These are phyloP conservation scores for Mortierella sp. DNA, from an alignment of 371 early-diverging fungal genomes.

Conservation along the genomic window DNA sequence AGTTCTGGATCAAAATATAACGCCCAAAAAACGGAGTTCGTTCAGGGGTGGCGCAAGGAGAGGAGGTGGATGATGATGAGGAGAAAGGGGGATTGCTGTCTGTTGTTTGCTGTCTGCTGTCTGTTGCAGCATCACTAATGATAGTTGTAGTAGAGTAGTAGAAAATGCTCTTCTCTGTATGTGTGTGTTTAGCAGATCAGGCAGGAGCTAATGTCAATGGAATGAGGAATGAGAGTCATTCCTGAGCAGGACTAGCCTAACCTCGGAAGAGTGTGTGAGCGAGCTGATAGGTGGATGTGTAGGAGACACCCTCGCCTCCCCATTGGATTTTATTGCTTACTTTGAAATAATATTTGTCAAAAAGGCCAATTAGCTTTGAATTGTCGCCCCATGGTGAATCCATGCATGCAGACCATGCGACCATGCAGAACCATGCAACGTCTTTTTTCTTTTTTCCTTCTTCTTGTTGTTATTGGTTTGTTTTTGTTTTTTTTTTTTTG, in stretches of 20 bases:
- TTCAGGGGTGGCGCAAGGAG: conserved; percentile 6
- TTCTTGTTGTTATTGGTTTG: neutral
- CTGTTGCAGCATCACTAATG: too few relatives aligned
- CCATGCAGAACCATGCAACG: conserved; percentile 32
- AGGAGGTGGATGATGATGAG: neutral
- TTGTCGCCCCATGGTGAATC: neutral
- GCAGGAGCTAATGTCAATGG: neutral
- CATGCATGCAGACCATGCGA: conserved; percentile 33
- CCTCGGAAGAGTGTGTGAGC: too few relatives aligned
- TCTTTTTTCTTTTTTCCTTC: conserved; percentile 3
- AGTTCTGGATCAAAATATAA: neutral
- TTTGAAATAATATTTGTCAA: neutral
- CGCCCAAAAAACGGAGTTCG: conserved; percentile 18
- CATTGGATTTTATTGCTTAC: neutral
- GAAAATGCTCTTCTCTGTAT: neutral
- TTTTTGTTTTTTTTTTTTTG: conserved; percentile 6
- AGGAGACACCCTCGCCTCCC: neutral
- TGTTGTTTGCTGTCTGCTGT: too few relatives aligned
- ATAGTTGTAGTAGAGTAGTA: too few relatives aligned
- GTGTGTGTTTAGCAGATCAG: neutral
- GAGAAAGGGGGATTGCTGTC: neutral
- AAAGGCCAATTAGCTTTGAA: neutral
- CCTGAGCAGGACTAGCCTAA: too few relatives aligned
- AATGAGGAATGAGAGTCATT: too few relatives aligned
- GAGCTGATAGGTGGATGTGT: too few relatives aligned